A percentile compares a stretch with the other conserved stretches of the same genome.
Conservation (phyloP, 768 basidiomycete species). For the Rhodocollybia butyracea region DNA sequence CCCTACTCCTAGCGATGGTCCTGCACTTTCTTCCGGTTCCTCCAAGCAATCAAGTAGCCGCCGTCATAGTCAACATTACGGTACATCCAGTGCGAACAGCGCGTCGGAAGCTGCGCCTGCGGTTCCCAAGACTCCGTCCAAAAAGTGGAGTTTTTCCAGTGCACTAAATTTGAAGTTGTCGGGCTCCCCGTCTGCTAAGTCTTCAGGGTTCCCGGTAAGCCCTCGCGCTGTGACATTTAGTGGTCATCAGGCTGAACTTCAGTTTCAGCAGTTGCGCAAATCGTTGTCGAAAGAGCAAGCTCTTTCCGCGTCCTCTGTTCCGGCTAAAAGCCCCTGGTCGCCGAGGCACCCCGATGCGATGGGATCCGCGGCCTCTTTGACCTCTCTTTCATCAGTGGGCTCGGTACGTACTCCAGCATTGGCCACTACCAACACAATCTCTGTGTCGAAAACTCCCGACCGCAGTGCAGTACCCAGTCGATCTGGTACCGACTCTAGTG, state of each 20-base stretch:
- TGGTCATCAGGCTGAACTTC: not conserved
- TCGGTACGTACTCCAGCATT: constrained; percentile 54
- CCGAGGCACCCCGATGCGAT: constrained; percentile 72
- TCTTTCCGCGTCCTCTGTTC: constrained; percentile 35
- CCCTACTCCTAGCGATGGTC: constrained; percentile 19
- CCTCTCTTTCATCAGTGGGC: constrained; percentile 70
- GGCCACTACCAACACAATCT: constrained; percentile 21
- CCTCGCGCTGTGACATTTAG: constrained; percentile 61
- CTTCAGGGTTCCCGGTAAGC: constrained; percentile 58
- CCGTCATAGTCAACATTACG: constrained; percentile 37
- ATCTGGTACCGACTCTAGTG: constrained; percentile 73
- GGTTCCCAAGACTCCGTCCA: constrained; percentile 77
- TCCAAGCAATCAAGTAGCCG: constrained; percentile 35
- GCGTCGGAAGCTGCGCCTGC: constrained; percentile 42
- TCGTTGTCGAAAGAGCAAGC: constrained; percentile 66
- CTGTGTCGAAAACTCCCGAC: constrained; percentile 62
- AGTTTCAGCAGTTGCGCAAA: constrained; percentile 61
- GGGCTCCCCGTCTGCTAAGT: constrained; percentile 59
- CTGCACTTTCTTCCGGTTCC: constrained; percentile 47
- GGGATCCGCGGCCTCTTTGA: constrained; percentile 72
- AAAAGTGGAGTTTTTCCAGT: constrained; percentile 95
- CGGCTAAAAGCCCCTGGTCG: constrained; percentile 56
- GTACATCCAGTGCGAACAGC: constrained; percentile 32
- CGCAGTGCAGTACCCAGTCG: constrained; percentile 54
- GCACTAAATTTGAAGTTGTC: constrained; percentile 75